Conservation (phyloP, 2,329 filamentous ascomycete species). For the Plenodomus biglobosus region DNA sequence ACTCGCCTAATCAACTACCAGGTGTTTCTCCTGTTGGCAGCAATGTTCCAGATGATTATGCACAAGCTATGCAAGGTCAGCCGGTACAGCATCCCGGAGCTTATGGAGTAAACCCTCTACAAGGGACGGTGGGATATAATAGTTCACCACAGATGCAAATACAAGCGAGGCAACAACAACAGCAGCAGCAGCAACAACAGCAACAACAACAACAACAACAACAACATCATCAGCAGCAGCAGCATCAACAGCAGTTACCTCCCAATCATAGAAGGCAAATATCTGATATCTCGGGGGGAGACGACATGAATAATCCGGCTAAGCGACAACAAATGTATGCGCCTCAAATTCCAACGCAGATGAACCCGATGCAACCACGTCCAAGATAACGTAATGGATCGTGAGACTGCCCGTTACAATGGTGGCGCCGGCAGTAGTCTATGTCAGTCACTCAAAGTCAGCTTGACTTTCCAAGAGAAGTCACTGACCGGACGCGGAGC, state of each 20-base stretch:
- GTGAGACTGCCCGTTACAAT: background rate
- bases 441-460: background rate
- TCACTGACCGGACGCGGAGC: background rate
- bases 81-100: conserved; percentile 39
- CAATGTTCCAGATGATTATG: conserved; percentile 50
- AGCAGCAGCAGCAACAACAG: conserved; percentile 17
- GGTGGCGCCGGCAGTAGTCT: background rate
- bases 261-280: conserved; percentile 57
- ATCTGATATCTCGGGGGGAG: conserved; percentile 61
- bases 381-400: conserved; percentile 37
- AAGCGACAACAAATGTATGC: conserved; percentile 63
- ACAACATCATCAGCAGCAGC: conserved; percentile 40
- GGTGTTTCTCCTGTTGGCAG: conserved; percentile 60
- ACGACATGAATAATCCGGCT: conserved; percentile 53
- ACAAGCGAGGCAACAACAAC: conserved; percentile 33
- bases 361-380: conserved; percentile 56
- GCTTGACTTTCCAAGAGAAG: background rate
- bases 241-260: conserved; percentile 21
- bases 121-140: conserved; percentile 43
- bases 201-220: conserved; percentile 31
- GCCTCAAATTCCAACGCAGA: conserved; percentile 47
- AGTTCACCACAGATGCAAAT: conserved; percentile 45
- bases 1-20: conserved; percentile 61
- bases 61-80: conserved; percentile 48
- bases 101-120: conserved; percentile 42